phyloP scores from a whole-genome alignment of 202 grass and related monocot genomes.

The Panicum virgatum region DNA sequence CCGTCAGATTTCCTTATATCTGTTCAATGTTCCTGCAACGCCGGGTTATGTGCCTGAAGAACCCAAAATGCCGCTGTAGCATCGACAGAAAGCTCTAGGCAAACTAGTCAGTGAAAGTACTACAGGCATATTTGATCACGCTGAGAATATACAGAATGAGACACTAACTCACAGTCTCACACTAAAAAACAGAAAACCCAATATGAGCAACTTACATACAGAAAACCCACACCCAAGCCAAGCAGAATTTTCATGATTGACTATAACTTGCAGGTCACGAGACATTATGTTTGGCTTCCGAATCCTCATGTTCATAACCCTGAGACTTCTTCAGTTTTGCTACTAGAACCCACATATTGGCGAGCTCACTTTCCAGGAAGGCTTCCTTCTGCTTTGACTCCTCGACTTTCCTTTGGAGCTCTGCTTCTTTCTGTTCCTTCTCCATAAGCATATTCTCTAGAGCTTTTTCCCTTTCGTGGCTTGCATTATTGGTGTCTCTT shows the following conservation, averaged over 20 bases:
- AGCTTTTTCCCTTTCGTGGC: slow-evolving; percentile 63
- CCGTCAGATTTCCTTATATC: not conserved
- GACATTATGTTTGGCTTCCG: slow-evolving; percentile 47
- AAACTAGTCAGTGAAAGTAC: slow-evolving; percentile 25
- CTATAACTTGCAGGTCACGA: slow-evolving; percentile 30
- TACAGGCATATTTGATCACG: slow-evolving; percentile 43
- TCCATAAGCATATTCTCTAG: slow-evolving; percentile 64
- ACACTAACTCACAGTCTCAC: slow-evolving; percentile 51
- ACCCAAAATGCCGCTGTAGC: slow-evolving; percentile 37
- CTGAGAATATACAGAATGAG: slow-evolving; percentile 51
- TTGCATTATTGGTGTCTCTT: slow-evolving; percentile 54
- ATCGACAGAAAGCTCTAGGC: slow-evolving; percentile 31
- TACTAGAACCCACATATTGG: slow-evolving; percentile 98
- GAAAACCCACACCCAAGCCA: slow-evolving; percentile 53
- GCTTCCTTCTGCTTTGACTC: slow-evolving; percentile 92
- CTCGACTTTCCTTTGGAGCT: slow-evolving; percentile 77
- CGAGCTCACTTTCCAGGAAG: slow-evolving; percentile 89
- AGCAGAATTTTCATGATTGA: slow-evolving; percentile 22
- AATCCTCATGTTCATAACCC: slow-evolving; percentile 58
- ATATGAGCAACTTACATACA: slow-evolving; percentile 55
- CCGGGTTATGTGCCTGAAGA: not conserved
- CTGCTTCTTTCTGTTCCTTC: slow-evolving; percentile 86
- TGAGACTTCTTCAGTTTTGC: slow-evolving; percentile 86
- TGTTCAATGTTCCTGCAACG: slow-evolving; percentile 16
- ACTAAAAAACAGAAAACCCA: slow-evolving; percentile 29